Percentiles rank a stretch among this genome's conserved stretches.
Evolutionary conservation across 2,329 filamentous ascomycete genomes (phyloP).

Genomic region (Microdochium trichocladiopsis): DNA sequence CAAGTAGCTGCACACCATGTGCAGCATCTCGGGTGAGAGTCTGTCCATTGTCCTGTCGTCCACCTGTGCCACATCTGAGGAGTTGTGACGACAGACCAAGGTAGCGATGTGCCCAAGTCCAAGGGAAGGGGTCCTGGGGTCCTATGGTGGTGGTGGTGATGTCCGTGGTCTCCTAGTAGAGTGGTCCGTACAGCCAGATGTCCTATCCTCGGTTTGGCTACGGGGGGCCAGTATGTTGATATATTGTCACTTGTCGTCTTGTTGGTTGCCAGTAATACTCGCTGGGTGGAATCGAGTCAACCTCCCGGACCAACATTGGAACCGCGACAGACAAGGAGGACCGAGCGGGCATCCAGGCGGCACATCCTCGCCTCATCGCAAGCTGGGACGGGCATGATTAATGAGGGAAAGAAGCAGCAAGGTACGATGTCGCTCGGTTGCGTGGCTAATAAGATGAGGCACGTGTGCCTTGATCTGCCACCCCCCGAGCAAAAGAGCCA

Average conservation of each 20-base stretch:
- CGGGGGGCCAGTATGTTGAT: no score
- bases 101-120: no score
- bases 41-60: conserved; percentile 2
- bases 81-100: not conserved
- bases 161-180: not conserved
- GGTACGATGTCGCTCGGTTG: not conserved
- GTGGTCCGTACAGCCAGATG: no score
- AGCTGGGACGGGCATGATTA: not conserved
- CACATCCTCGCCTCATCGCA: not conserved
- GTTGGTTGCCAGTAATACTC: no score
- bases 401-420: not conserved
- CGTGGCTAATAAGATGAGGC: no score
- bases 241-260: no score
- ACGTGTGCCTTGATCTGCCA: not conserved
- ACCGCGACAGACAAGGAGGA: not conserved
- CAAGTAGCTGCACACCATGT: conserved; percentile 4
- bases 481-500: not conserved
- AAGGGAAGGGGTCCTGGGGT: no score
- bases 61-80: not conserved
- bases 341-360: not conserved
- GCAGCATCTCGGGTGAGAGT: conserved; percentile 4
- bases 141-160: not conserved
- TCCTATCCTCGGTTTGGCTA: no score
- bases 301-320: not conserved
- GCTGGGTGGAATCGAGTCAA: not conserved